Conservation (phyloP, 2,329 filamentous ascomycete species). For the Westerdykella aurantiaca region DNA sequence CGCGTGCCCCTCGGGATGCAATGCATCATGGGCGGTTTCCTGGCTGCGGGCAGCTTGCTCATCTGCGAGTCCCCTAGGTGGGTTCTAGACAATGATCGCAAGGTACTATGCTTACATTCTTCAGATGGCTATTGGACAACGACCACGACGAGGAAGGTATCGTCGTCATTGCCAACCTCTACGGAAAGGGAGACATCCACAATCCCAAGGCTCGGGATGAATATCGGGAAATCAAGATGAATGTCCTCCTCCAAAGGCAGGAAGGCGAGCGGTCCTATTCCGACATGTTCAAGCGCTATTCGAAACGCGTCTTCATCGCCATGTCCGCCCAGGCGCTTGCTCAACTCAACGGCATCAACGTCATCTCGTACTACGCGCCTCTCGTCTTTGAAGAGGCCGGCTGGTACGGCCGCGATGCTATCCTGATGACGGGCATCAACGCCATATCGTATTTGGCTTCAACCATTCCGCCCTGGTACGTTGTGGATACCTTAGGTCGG, state of each 20-base stretch:
- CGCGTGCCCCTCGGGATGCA: conserved; percentile 85
- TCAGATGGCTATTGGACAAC: conserved; percentile 91
- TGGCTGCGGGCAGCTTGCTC: conserved; percentile 79
- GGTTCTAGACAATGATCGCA: conserved; percentile 11
- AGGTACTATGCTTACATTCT: conserved; percentile 16
- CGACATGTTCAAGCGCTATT: conserved; percentile 94
- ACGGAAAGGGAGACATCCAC: conserved; percentile 92
- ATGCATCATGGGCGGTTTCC: conserved; percentile 83
- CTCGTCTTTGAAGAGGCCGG: conserved; percentile 94
- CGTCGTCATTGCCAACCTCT: conserved; percentile 94
- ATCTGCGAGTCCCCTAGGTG: conserved; percentile 96
- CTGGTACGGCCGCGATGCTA: conserved; percentile 85
- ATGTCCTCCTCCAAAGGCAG: conserved; percentile 85
- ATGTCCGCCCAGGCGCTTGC: conserved; percentile 97
- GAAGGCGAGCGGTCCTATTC: conserved; percentile 87
- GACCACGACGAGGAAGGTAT: conserved; percentile 98
- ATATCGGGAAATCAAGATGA: conserved; percentile 98
- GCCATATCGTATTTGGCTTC: conserved; percentile 84
- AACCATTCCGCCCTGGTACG: conserved; percentile 93
- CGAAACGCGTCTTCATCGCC: conserved; percentile 89
- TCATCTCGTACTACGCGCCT: conserved; percentile 97
- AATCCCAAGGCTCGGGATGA: conserved; percentile 88
- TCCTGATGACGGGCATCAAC: conserved; percentile 97
- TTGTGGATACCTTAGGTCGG: conserved; percentile 88
- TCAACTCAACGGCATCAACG: conserved; percentile 97